Percentiles rank a stretch among this genome's conserved stretches.
Evolutionary conservation across 257 asterid genomes (phyloP).

Genomic region (Haberlea rhodopensis): DNA sequence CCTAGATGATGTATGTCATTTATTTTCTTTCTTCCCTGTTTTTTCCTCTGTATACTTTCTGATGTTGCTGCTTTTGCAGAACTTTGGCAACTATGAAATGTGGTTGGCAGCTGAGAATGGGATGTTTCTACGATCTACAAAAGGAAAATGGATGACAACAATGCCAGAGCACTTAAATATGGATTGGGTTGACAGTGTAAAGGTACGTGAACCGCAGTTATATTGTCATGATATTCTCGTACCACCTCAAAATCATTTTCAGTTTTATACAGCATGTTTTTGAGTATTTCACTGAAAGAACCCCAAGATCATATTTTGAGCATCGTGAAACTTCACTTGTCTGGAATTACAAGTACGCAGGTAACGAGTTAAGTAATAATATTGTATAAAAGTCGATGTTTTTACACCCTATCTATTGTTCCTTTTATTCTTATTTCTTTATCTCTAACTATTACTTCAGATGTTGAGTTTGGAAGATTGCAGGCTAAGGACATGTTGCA

Average conservation of each 20-base stretch:
- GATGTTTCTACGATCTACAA: conserved; percentile 87
- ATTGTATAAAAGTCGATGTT: conserved; percentile 19
- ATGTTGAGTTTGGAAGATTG: conserved; percentile 89
- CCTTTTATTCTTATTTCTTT: conserved; percentile 14
- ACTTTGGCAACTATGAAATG: conserved; percentile 78
- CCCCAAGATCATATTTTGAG: conserved; percentile 89
- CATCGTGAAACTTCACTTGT: conserved; percentile 86
- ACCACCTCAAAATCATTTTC: conserved; percentile 19
- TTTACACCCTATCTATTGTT: conserved; percentile 5
- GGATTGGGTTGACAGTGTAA: conserved; percentile 98
- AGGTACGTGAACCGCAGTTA: conserved; percentile 38
- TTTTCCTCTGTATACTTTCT: neutral
- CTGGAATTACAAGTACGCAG: conserved; percentile 97
- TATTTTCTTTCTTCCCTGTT: conserved; percentile 15
- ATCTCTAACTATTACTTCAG: conserved; percentile 36
- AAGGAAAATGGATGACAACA: conserved; percentile 93
- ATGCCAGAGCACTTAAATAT: conserved; percentile 95
- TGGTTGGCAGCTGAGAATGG: conserved; percentile 99
- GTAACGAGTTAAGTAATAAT: conserved; percentile 34
- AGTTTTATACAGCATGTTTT: conserved; percentile 69
- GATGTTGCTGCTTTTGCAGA: conserved; percentile 52
- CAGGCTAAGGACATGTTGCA: conserved; percentile 99
- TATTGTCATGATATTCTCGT: conserved; percentile 21
- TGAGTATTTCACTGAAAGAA: conserved; percentile 97
- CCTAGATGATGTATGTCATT: conserved; percentile 61